Conservation (phyloP, 176 grass and related monocot genomes). For the Bothriochloa decipiens region DNA sequence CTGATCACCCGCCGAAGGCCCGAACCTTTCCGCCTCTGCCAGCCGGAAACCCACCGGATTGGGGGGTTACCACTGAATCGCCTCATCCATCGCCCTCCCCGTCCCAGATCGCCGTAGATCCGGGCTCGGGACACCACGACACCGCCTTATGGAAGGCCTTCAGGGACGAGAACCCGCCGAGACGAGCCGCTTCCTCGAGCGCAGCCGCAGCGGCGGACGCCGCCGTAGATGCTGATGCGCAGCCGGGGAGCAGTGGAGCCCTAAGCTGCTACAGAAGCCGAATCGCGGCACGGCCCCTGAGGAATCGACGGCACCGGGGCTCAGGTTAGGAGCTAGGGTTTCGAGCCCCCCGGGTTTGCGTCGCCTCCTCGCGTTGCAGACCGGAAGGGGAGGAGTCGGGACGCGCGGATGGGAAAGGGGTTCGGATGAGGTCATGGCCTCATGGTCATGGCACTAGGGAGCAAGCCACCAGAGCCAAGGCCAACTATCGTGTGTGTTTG, state of each 20-base stretch:
- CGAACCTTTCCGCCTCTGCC: neutral
- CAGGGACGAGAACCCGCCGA: neutral
- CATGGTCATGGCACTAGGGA: neutral
- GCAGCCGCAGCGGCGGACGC: neutral
- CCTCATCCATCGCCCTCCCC: constrained; percentile 22
- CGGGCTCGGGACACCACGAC: neutral
- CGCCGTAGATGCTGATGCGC: neutral
- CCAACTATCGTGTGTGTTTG: too few species aligned
- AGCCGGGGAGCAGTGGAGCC: neutral
- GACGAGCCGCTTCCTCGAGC: neutral
- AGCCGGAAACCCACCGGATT: constrained; percentile 31
- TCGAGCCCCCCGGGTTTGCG: constrained; percentile 19
- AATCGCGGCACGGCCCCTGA: neutral
- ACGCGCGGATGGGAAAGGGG: constrained; percentile 5
- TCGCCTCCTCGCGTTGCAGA: constrained; percentile 6
- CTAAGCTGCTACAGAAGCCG: neutral
- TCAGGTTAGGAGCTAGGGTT: constrained; percentile 36
- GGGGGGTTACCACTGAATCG: constrained; percentile 28
- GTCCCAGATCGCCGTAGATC: constrained; percentile 44
- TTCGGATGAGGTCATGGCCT: neutral
- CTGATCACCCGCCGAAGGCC: neutral
- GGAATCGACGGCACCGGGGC: neutral
- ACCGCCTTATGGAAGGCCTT: neutral
- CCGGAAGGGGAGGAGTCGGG: neutral
- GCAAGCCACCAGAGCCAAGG: too few species aligned